Percentiles rank a stretch among this genome's conserved stretches.
Evolutionary conservation across 192 early-diverging fungal species (phyloP).

Genomic region (Coemansia aciculifera): DNA sequence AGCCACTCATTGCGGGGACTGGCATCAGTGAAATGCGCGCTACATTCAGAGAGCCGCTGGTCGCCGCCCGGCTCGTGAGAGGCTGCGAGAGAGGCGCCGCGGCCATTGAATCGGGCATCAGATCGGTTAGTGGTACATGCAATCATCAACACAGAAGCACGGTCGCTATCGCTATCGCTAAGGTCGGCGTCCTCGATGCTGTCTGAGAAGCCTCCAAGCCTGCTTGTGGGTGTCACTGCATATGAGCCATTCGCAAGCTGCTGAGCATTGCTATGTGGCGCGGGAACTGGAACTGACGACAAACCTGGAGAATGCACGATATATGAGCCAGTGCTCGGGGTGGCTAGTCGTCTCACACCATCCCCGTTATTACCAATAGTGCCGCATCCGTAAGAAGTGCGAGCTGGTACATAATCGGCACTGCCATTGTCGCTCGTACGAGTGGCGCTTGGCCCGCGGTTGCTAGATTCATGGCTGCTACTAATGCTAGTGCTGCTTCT

Average conservation of each 20-base stretch:
- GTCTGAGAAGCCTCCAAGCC: background rate
- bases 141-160: constrained; percentile 8
- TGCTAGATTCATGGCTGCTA: constrained; percentile 7
- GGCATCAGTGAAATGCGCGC: constrained; percentile 10
- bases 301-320: background rate
- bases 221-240: background rate
- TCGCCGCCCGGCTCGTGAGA: background rate
- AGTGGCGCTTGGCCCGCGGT: constrained; percentile 5
- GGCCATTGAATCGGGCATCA: constrained; percentile 8
- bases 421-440: constrained; percentile 9
- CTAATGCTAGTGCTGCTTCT: constrained; percentile 11
- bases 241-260: background rate
- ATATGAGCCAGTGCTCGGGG: background rate
- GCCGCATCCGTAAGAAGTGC: constrained; percentile 10
- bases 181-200: background rate
- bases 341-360: constrained; percentile 13
- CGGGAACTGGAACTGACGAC: constrained; percentile 4
- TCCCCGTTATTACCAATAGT: constrained; percentile 22
- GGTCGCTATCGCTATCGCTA: constrained; percentile 1
- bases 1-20: constrained; percentile 11
- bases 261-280: background rate
- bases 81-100: background rate
- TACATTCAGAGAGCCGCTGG: constrained; percentile 10
- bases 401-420: constrained; percentile 5
- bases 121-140: constrained; percentile 1